Base-by-base conservation (phyloP, 495 filamentous ascomycete genomes). In the Haplographium delicatum region DNA sequence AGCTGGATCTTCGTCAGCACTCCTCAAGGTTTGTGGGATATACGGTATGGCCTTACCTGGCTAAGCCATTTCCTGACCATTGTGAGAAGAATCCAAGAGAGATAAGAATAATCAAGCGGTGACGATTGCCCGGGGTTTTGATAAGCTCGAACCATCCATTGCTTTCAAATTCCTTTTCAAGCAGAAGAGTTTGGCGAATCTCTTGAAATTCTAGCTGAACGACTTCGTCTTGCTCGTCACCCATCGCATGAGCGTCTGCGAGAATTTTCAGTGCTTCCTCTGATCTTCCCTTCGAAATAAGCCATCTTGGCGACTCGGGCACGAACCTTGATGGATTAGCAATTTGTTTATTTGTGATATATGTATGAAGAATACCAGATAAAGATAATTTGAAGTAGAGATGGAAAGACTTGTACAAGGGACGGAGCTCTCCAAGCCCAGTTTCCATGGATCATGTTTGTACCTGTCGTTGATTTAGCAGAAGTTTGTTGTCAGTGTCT, bases 211-310 rank as follows among this genome's bases (percentile, higher is more conserved):
- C 75, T 13, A 80, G 70, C 24, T 62, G 66, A 23, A 81, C 79
- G 2, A 83, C 69, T 20, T 74, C 72, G 53, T 72, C 71, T 5
- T 63, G 68, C 45, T 79, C 64, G 23, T 72, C 71, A 3, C 26
- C 42, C 41, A 79, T 79, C 28, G 77, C 79, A 59, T 84, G 80
- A 52, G 75, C 81, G 60, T 79, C 80, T 51, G 66, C 61, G 27
- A 83, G 63, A 59, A 82, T 79, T 0, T 58, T 72, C 22, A 69
- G 51, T 6, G 77, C 77, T 18, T 76, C 62, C 13, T 75, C 74
- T 13, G 69, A 26, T 5, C 67, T 62, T 5, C 67, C 69, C 43
- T 72, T 65, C 35, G 71, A 70, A 23, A 81, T 73, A 13, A 80
- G 65, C 74, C 74, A 82, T 53, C 79, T 71, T 18, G 78, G 78